Conservation (phyloP, 2,329 filamentous ascomycete species). For the Thermothelomyces thermophilus region DNA sequence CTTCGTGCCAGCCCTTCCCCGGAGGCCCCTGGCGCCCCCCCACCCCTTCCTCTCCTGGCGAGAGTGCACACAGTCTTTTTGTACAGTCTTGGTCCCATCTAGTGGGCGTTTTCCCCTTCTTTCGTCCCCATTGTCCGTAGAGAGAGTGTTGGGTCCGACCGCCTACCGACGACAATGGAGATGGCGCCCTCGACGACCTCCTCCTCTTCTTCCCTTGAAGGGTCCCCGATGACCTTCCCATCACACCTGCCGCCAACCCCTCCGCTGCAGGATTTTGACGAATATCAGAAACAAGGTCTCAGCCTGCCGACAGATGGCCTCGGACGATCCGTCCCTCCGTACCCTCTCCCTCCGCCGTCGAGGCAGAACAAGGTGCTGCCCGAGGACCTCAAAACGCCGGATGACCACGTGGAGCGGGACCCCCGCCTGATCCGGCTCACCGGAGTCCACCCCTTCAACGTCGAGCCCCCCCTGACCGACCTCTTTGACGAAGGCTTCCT, state of each 20-base stretch:
- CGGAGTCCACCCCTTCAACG: conserved; percentile 85
- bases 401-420: conserved; percentile 73
- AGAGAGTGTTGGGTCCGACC: too few species aligned
- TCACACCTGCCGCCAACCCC: conserved; percentile 7
- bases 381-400: conserved; percentile 77
- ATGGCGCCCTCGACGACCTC: not conserved
- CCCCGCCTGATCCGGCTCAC: conserved; percentile 77
- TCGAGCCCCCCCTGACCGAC: conserved; percentile 72
- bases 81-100: too few species aligned
- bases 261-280: conserved; percentile 10
- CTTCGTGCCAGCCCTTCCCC: not conserved
- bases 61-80: not conserved
- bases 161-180: conserved; percentile 7
- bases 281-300: conserved; percentile 3
- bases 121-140: too few species aligned
- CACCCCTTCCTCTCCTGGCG: too few species aligned
- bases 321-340: conserved; percentile 26
- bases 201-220: not conserved
- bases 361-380: conserved; percentile 57
- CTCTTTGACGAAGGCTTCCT: conserved; percentile 77
- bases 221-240: not conserved
- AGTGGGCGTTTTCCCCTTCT: too few species aligned
- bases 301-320: not conserved
- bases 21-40: too few species aligned
- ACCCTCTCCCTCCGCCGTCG: conserved; percentile 64